phyloP scores from a whole-genome alignment of 73 alveolate species.

The Uronychia setigera region DNA sequence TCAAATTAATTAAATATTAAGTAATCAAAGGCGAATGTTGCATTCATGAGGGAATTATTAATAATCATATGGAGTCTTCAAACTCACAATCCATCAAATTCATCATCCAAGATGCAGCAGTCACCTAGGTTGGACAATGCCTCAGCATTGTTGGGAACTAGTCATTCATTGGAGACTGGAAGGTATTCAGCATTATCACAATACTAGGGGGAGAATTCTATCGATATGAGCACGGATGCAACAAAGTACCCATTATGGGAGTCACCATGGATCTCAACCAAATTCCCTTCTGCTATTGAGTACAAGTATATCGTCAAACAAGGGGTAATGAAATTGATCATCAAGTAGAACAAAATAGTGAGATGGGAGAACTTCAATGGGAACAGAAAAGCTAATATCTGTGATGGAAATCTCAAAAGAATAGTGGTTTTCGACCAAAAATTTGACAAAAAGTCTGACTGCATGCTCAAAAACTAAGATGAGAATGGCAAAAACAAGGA shows the following conservation, averaged over 20 bases:
- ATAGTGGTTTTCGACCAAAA: neutral
- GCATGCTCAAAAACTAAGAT: neutral
- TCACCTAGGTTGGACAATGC: neutral
- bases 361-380: constrained; percentile 35
- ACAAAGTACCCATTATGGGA: neutral
- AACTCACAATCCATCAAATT: too few relatives aligned
- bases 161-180: neutral
- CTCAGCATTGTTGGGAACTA: neutral
- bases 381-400: constrained; percentile 4
- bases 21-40: too few relatives aligned
- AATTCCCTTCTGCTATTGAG: constrained; percentile 9
- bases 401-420: neutral
- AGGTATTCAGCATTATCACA: neutral
- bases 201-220: neutral
- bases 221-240: neutral
- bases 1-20: too few relatives aligned
- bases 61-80: too few relatives aligned
- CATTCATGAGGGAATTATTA: too few relatives aligned
- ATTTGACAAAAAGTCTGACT: neutral
- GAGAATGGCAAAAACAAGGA: neutral
- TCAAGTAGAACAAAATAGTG: constrained; percentile 3
- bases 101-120: neutral
- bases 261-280: neutral
- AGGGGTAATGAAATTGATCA: neutral
- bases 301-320: constrained; percentile 43